Base-by-base conservation (phyloP, 495 filamentous ascomycete species). In the Trichoderma virens region DNA sequence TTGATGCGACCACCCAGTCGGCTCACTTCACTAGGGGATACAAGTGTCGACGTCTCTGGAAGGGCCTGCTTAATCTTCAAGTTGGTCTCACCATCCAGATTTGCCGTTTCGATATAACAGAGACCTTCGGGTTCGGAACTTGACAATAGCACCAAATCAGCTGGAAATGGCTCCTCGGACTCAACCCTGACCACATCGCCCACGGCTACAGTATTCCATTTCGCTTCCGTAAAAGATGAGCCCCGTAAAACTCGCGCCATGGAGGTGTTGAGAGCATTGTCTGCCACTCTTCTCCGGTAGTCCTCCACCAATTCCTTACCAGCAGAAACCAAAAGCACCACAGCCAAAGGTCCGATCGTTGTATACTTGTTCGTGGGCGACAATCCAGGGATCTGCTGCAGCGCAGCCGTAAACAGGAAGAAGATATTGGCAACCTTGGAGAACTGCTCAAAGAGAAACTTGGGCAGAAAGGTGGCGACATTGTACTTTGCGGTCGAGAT, bases 401-500 rank as follows among this genome's bases (percentile, higher is more conserved):
- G 75, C 5, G 86, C 87, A 3, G 95, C 93, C 35, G 95, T 99
- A 75, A 99, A 97, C 71, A 99, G 86, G 88, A 99, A 99, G 81
- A 99, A 99, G 67, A 99, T 73, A 73, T 99, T 99, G 77, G 94
- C 95, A 77, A 96, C 97, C 78, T 97, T 99, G 60, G 92, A 96
- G 79, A 99, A 99, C 75, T 99, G 95, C 71, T 99, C 95, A 76
- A 92, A 95, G 25, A 99, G 80, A 79, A 99, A 99, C 75, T 99
- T 99, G 59, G 94, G 93, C 31, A 97, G 70, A 74, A 98, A 98
- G n/a, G 91, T 97, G 61, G 90, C 81, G 70, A 93, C 69, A 74
- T 98, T 99, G 83, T 99, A 99, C 73, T 99, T 99, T 68, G 95
- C 88, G 2, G 95, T 99, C 7, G 93, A 97, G 56, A 99, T 88